Percentiles rank a stretch among this genome's conserved stretches.
phyloP scores from a whole-genome alignment of 371 early-diverging fungal genomes.

The Mortierella sp. region DNA sequence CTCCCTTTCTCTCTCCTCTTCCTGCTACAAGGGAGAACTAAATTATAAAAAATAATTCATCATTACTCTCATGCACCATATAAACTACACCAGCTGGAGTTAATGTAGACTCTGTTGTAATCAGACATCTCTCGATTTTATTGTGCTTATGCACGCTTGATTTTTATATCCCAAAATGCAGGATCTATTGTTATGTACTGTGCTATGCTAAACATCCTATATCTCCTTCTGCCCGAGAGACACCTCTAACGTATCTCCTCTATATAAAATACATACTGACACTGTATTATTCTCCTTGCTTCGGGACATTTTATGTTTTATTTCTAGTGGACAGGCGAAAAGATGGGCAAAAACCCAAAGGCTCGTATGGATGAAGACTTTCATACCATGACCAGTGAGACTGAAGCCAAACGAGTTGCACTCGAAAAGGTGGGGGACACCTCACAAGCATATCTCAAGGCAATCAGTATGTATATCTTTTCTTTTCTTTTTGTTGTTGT shows the following conservation, averaged over 20 bases:
- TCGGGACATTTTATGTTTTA: neutral
- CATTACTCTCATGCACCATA: neutral
- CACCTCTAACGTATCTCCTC: neutral
- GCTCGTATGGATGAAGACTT: constrained; percentile 55
- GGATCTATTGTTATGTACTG: constrained; percentile 7
- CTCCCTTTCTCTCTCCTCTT: neutral
- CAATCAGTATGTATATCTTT: constrained; percentile 41
- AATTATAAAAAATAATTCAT: neutral
- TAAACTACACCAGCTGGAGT: neutral
- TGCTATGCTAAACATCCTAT: neutral
- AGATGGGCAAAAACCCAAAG: constrained; percentile 52
- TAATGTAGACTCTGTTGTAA: too few species aligned
- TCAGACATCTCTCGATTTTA: neutral
- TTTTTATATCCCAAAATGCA: neutral
- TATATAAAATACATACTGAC: neutral
- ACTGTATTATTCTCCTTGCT: neutral
- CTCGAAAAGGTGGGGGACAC: constrained; percentile 42
- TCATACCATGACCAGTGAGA: constrained; percentile 42
- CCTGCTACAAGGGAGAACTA: neutral
- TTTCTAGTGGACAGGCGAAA: constrained; percentile 55
- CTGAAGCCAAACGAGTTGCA: constrained; percentile 48
- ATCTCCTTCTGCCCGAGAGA: constrained; percentile 1
- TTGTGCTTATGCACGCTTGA: constrained; percentile 1
- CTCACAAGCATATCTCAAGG: constrained; percentile 54
- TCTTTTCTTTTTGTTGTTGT: neutral